These are phyloP conservation scores for Fusarium sp. DNA, from an alignment of 2,329 filamentous ascomycete genomes.

Conservation along the genomic window DNA sequence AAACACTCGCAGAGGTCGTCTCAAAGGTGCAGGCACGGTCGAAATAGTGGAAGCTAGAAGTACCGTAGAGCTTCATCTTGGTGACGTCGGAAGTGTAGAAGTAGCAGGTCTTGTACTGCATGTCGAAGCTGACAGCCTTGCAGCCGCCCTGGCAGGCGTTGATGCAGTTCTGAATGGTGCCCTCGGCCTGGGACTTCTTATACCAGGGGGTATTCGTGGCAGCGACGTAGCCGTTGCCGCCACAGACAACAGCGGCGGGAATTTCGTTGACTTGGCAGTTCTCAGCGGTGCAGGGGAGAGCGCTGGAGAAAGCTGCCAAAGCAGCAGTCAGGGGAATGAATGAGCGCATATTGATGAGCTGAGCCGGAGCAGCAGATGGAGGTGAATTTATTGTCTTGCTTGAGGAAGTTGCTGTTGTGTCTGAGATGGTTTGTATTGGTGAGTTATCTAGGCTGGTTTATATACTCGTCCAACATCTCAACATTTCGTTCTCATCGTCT, in stretches of 20 bases:
- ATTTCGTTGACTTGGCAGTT: constrained; percentile 2
- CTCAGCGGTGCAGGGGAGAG: background rate
- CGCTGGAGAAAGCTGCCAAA: background rate
- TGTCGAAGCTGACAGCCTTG: constrained; percentile 8
- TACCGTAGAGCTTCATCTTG: constrained; percentile 9
- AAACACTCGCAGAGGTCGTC: background rate
- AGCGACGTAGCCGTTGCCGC: constrained; percentile 4
- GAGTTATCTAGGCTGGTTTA: background rate
- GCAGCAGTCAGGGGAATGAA: background rate
- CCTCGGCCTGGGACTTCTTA: constrained; percentile 6
- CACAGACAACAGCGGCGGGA: constrained; percentile 3
- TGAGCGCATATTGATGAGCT: constrained; percentile 2
- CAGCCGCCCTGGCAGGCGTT: constrained; percentile 1
- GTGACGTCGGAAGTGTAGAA: background rate
- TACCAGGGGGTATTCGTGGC: constrained; percentile 8
- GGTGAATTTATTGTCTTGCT: constrained; percentile 2
- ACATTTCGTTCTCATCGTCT: background rate
- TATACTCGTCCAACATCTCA: background rate
- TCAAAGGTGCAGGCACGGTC: constrained; percentile 7
- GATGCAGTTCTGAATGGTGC: constrained; percentile 1
- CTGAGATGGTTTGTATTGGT: background rate
- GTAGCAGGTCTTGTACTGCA: constrained; percentile 3
- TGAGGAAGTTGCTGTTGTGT: background rate
- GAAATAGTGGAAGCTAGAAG: constrained; percentile 3
- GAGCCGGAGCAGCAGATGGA: background rate